Conservation (phyloP, 176 grass and related monocot genomes). For the Aegilops umbellulata region DNA sequence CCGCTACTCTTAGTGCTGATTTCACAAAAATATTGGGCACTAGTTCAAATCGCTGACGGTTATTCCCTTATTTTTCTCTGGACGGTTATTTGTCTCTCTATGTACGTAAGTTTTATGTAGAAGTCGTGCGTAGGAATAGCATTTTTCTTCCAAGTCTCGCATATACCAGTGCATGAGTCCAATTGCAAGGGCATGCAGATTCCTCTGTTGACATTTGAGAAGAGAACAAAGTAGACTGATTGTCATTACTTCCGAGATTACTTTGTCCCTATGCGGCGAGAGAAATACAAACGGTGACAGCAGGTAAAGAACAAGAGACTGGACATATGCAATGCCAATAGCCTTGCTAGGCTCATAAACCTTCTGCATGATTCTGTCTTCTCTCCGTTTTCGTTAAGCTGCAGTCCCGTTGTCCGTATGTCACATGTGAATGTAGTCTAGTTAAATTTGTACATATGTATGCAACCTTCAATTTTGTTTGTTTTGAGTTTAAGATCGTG, state of each 20-base stretch:
- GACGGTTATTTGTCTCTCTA: too few species aligned
- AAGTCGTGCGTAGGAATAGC: too few species aligned
- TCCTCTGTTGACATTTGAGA: neutral
- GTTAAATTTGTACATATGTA: neutral
- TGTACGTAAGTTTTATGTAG: too few species aligned
- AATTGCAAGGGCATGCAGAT: neutral
- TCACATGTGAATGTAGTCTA: slow-evolving; percentile 14
- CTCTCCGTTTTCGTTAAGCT: neutral
- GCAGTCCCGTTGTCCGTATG: slow-evolving; percentile 1
- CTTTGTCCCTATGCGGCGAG: neutral
- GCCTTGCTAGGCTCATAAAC: neutral
- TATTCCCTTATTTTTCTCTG: too few species aligned
- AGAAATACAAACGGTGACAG: neutral
- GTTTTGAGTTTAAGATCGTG: neutral
- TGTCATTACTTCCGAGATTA: neutral
- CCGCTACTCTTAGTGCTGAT: too few species aligned
- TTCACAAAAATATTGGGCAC: too few species aligned
- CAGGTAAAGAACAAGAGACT: slow-evolving; percentile 1
- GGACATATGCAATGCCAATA: neutral
- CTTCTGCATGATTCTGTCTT: neutral
- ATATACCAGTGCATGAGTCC: neutral
- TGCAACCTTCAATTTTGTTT: neutral
- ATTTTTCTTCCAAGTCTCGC: too few species aligned
- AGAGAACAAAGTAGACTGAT: slow-evolving; percentile 12
- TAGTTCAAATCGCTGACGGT: too few species aligned